phyloP scores from a whole-genome alignment of 2,329 filamentous ascomycete species.

The Peltaster fructicola region DNA sequence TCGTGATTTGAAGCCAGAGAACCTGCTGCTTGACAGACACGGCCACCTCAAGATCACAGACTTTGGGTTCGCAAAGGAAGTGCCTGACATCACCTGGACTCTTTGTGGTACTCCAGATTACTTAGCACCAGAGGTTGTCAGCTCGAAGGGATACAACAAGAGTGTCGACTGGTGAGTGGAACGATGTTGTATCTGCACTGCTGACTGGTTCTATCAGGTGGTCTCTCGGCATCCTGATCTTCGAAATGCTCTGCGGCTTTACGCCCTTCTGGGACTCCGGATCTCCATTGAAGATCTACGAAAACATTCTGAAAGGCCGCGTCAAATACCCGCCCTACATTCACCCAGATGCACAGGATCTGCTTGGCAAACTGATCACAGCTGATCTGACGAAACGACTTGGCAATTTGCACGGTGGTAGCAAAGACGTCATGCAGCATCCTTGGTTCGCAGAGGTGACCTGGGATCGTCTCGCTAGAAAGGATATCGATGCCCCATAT shows the following conservation, averaged over 20 bases:
- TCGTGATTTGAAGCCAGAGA: constrained; percentile 89
- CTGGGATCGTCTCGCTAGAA: constrained; percentile 84
- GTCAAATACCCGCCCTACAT: constrained; percentile 97
- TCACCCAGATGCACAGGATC: constrained; percentile 80
- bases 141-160: constrained; percentile 98
- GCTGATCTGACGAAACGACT: constrained; percentile 85
- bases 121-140: constrained; percentile 92
- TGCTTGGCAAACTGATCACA: constrained; percentile 85
- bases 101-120: constrained; percentile 96
- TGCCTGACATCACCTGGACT: constrained; percentile 98
- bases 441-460: constrained; percentile 96
- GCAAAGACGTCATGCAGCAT: constrained; percentile 85
- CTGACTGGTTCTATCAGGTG: constrained; percentile 63
- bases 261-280: constrained; percentile 98
- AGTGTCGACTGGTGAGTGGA: constrained; percentile 82
- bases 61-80: constrained; percentile 96
- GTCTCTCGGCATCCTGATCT: constrained; percentile 95
- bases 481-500: constrained; percentile 96
- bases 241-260: constrained; percentile 98
- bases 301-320: constrained; percentile 90
- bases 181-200: too few species aligned
- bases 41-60: constrained; percentile 74
- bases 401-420: constrained; percentile 81
- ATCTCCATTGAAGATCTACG: constrained; percentile 97
- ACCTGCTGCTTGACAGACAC: constrained; percentile 57